These are phyloP conservation scores for Pezicula carpinea DNA, from an alignment of 2,329 filamentous ascomycete genomes.

Conservation along the genomic window DNA sequence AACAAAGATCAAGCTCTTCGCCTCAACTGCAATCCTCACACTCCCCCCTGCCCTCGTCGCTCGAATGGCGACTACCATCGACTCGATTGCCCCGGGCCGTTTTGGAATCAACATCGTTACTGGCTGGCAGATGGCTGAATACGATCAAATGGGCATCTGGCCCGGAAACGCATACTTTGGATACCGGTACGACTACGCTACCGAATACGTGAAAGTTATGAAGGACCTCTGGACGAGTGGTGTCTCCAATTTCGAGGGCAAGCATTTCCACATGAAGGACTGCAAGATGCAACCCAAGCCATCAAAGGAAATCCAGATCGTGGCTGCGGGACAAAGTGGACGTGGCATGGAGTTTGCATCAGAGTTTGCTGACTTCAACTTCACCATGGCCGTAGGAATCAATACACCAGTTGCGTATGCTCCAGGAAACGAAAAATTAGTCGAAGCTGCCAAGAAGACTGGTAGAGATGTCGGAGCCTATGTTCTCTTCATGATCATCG, in stretches of 20 bases:
- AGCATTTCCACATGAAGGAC: conserved; percentile 27
- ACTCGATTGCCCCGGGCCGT: conserved; percentile 24
- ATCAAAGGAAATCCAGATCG: conserved; percentile 23
- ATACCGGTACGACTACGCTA: conserved; percentile 28
- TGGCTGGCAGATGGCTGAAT: conserved; percentile 27
- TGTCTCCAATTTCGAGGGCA: conserved; percentile 24
- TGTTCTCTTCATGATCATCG: conserved; percentile 30
- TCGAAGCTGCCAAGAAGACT: conserved; percentile 25
- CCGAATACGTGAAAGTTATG: conserved; percentile 27
- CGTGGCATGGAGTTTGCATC: conserved; percentile 30
- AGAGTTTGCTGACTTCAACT: conserved; percentile 30
- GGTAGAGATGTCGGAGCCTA: conserved; percentile 30
- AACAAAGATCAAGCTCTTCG: conserved; percentile 25
- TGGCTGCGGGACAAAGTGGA: conserved; percentile 30
- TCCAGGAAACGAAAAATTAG: conserved; percentile 22
- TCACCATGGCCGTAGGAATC: conserved; percentile 27
- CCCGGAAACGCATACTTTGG: conserved; percentile 21
- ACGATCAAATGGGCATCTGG: conserved; percentile 27
- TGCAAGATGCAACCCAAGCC: conserved; percentile 24
- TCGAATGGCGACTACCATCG: conserved; percentile 26
- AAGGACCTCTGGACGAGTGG: conserved; percentile 26
- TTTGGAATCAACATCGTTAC: conserved; percentile 29
- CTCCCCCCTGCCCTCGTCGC: conserved; percentile 23
- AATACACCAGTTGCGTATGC: conserved; percentile 27
- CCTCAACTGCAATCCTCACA: conserved; percentile 23